These are phyloP conservation scores for Camelina neglecta DNA, from an alignment of 345 rosid species.

Conservation along the genomic window DNA sequence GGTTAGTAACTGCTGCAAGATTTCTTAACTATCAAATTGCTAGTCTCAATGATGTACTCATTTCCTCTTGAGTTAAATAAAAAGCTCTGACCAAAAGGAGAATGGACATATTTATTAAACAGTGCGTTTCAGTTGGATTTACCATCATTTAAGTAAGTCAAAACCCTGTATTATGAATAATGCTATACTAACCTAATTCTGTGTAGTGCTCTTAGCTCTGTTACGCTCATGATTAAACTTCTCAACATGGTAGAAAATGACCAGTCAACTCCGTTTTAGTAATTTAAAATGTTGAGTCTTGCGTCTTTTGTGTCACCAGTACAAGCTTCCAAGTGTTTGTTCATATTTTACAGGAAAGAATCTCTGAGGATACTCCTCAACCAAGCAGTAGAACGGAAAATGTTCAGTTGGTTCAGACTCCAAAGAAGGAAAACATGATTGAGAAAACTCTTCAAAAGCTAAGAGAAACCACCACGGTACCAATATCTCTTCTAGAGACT, in stretches of 20 bases:
- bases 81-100: not conserved
- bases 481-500: slow-evolving; percentile 30
- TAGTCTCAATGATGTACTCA: slow-evolving; percentile 8
- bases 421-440: slow-evolving; percentile 67
- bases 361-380: slow-evolving; percentile 43
- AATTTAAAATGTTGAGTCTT: slow-evolving; percentile 15
- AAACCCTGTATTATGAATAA: slow-evolving; percentile 7
- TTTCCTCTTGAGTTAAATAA: not conserved
- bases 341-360: slow-evolving; percentile 53
- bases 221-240: slow-evolving; percentile 23
- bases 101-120: not conserved
- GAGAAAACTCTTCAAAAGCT: slow-evolving; percentile 80
- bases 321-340: slow-evolving; percentile 18
- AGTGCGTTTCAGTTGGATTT: slow-evolving; percentile 18
- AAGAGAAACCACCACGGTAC: slow-evolving; percentile 86
- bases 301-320: slow-evolving; percentile 21
- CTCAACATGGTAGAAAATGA: slow-evolving; percentile 31
- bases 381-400: slow-evolving; percentile 46
- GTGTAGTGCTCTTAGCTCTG: slow-evolving; percentile 19
- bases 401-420: slow-evolving; percentile 53
- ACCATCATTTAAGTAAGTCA: not conserved
- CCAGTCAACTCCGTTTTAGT: slow-evolving; percentile 11
- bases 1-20: slow-evolving; percentile 50
- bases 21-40: not conserved
- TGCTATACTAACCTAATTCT: slow-evolving; percentile 8